Conservation (phyloP, 2,329 filamentous ascomycete genomes). For the Fusarium continuum region DNA sequence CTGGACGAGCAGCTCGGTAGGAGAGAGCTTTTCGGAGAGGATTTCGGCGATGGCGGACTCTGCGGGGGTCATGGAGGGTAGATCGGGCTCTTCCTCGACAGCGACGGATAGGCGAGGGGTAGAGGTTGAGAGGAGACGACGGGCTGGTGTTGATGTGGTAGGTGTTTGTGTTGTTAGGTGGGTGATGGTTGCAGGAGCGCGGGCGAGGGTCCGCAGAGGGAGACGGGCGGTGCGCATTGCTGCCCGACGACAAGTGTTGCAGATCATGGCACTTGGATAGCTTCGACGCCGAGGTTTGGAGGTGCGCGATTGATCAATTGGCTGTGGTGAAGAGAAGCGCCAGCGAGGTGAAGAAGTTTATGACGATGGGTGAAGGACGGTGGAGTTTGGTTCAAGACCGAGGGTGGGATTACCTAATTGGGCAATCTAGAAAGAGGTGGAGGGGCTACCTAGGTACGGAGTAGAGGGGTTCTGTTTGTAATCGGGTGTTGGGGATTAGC, state of each 20-base stretch:
- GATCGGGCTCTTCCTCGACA: conserved; percentile 24
- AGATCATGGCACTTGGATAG: conserved; percentile 32
- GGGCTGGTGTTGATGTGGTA: not conserved
- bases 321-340: not conserved
- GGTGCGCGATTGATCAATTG: conserved; percentile 16
- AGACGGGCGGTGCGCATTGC: conserved; percentile 34
- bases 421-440: conserved; percentile 26
- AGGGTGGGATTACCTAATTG: conserved; percentile 23
- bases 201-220: conserved; percentile 19
- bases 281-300: not conserved
- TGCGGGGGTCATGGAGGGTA: conserved; percentile 54
- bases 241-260: conserved; percentile 40
- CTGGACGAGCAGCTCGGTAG: conserved; percentile 69
- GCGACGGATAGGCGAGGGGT: conserved; percentile 13
- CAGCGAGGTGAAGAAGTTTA: conserved; percentile 3
- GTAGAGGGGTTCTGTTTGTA: no score
- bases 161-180: conserved; percentile 12
- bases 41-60: conserved; percentile 68
- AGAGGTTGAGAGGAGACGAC: conserved; percentile 22
- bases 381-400: conserved; percentile 10
- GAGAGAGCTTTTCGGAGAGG: conserved; percentile 59
- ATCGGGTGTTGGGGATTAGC: conserved; percentile 30
- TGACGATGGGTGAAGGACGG: conserved; percentile 13
- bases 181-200: conserved; percentile 9
- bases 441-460: no score